A percentile compares a stretch with the other conserved stretches of the same genome.
Evolutionary conservation across 2,329 filamentous ascomycete species (phyloP).

Genomic region (Dactylellina haptotyla): DNA sequence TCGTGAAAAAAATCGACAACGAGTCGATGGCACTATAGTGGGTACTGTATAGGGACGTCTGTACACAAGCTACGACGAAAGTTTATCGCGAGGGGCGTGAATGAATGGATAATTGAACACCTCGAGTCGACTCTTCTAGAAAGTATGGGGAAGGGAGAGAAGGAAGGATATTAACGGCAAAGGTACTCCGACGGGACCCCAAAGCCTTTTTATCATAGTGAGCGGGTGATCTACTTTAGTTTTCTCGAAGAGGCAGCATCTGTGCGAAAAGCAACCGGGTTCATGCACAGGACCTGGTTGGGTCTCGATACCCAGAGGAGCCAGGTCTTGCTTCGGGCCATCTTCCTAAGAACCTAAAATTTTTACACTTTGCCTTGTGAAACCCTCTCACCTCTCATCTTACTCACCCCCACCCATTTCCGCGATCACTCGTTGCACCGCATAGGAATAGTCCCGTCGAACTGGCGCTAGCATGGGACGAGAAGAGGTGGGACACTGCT

Average conservation of each 20-base stretch:
- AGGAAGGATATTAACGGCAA: conserved; percentile 40
- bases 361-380: conserved; percentile 51
- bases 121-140: conserved; percentile 25
- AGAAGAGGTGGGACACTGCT: conserved; percentile 9
- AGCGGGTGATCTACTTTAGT: conserved; percentile 41
- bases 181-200: conserved; percentile 14
- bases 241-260: conserved; percentile 45
- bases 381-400: conserved; percentile 51
- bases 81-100: conserved; percentile 30
- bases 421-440: conserved; percentile 33
- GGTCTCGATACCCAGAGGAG: conserved; percentile 4
- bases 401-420: conserved; percentile 26
- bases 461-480: conserved; percentile 19
- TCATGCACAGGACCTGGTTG: conserved; percentile 32
- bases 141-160: conserved; percentile 22
- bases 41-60: neutral
- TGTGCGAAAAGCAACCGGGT: conserved; percentile 43
- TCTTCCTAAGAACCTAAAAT: conserved; percentile 39
- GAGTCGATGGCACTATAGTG: neutral
- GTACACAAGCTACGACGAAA: conserved; percentile 1
- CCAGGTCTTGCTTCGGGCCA: conserved; percentile 16
- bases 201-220: conserved; percentile 50
- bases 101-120: conserved; percentile 4
- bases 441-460: conserved; percentile 37
- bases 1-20: neutral